phyloP scores from a whole-genome alignment of 352 stramenopile species.

The Phytophthora ramorum region DNA sequence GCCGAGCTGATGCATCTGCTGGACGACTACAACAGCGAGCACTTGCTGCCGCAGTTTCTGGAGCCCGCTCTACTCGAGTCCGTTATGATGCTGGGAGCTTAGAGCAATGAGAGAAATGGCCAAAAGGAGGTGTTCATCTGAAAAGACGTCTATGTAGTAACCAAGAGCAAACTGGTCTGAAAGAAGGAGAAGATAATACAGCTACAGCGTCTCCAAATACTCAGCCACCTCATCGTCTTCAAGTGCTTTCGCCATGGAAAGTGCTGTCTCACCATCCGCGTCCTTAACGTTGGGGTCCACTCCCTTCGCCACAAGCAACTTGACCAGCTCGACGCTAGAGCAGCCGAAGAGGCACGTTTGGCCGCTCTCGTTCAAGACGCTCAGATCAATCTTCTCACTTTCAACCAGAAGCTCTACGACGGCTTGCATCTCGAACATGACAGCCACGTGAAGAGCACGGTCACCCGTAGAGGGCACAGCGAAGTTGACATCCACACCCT shows the following conservation, averaged over 20 bases:
- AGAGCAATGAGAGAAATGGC: background rate
- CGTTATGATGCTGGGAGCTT: constrained; percentile 18
- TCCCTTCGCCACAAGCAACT: constrained; percentile 66
- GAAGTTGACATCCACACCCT: constrained; percentile 77
- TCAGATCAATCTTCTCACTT: constrained; percentile 63
- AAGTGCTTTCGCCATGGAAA: constrained; percentile 74
- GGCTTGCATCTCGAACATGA: constrained; percentile 88
- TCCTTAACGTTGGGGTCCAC: constrained; percentile 72
- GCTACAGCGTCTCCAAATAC: constrained; percentile 55
- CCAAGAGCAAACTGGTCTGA: background rate
- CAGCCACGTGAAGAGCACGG: constrained; percentile 75
- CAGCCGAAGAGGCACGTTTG: constrained; percentile 88
- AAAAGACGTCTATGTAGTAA: constrained; percentile 27
- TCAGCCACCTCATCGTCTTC: constrained; percentile 77
- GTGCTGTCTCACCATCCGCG: constrained; percentile 72
- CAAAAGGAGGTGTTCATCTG: background rate
- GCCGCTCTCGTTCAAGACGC: constrained; percentile 68
- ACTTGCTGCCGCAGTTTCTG: constrained; percentile 43
- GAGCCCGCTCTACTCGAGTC: constrained; percentile 27
- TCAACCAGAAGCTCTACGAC: constrained; percentile 75
- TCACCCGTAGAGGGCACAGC: constrained; percentile 67
- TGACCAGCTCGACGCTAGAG: constrained; percentile 73
- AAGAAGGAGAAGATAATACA: constrained; percentile 26
- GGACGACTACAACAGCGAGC: constrained; percentile 41
- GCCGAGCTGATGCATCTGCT: constrained; percentile 33